Base-by-base conservation (phyloP, 345 rosid genomes). In the Nasturtium officinale region DNA sequence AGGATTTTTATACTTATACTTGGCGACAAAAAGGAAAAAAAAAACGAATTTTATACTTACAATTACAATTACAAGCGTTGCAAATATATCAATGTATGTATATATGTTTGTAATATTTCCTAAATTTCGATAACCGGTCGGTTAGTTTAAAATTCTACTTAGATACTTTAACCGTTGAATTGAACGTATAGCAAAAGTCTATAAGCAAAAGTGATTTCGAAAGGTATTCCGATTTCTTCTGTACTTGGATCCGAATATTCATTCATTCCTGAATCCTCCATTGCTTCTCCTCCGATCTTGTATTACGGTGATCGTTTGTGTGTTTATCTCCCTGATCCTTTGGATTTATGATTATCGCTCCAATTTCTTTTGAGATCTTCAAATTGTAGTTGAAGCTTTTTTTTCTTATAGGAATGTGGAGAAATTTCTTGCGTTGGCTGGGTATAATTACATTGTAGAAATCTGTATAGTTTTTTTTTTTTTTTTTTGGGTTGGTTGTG, bases 251-350 rank as follows among this genome's bases (percentile, higher is more conserved):
- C 25, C 25, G 2, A 1, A 9, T 2, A 17, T 3, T 26, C 9
- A 29, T n/a, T 48, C 4, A 40, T 71, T 52, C 15, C 33, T 52
- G 53, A 61, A 40, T 68, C 57, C n/a, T 61, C 25, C 59, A 69
- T 69, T 61, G 70, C 35, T 53, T 68, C 57, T 32, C 45, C 58
- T 43, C 79, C 33, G 74, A 61, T 69, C 43, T 25, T 13, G 2
- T 15, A 18, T 29, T 53, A 46, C 23, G 72, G 18, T 52, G 48
- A 53, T 75, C 33, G 57, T 61, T 8, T 75, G 32, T 32, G 66
- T 57, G 48, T 32, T 32, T 46, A 18, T 55, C 68, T 10, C 29
- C 15, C 53, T 58, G 43, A 35, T 54, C 35, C 47, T 11, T 53
- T 30, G 9, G 47, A 29, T 75, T 23, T 15, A 38, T 45, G 67